Conservation (phyloP, 805 yeast species). For the Candida glaebosa region DNA sequence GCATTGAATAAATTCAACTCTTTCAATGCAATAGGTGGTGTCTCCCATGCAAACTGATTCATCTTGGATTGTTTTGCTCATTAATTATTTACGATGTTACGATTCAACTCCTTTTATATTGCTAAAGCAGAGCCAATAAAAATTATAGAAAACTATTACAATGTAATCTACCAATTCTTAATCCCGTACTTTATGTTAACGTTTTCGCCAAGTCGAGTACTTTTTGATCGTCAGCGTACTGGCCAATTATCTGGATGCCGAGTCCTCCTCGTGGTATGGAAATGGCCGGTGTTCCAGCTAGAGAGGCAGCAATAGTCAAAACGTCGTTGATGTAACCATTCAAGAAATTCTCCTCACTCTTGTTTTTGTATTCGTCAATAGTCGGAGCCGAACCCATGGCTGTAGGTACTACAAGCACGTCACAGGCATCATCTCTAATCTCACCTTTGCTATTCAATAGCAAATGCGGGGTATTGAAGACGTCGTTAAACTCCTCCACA, state of each 20-base stretch:
- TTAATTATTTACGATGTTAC: constrained; percentile 20
- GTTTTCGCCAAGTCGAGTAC: constrained; percentile 43
- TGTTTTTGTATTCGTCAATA: constrained; percentile 38
- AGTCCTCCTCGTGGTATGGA: constrained; percentile 60
- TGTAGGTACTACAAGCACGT: constrained; percentile 74
- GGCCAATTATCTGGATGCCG: constrained; percentile 84
- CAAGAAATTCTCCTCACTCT: constrained; percentile 43
- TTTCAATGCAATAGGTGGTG: constrained; percentile 19
- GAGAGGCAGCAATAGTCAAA: constrained; percentile 83
- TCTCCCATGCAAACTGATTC: constrained; percentile 11
- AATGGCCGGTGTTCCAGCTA: constrained; percentile 88
- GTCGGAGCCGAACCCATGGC: constrained; percentile 55
- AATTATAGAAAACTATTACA: background rate
- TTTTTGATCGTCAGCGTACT: constrained; percentile 73
- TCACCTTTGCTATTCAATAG: constrained; percentile 6
- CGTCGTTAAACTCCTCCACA: constrained; percentile 59
- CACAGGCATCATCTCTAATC: constrained; percentile 41
- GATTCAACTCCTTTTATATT: constrained; percentile 29
- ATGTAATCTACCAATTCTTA: background rate
- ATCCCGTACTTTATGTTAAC: background rate
- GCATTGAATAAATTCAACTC: constrained; percentile 30
- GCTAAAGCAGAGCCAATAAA: constrained; percentile 12
- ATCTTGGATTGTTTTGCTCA: background rate
- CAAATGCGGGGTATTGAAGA: constrained; percentile 54
- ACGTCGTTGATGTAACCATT: constrained; percentile 77